Conservation (phyloP, 2,329 filamentous ascomycete genomes). For the Waltergamsia citrina region DNA sequence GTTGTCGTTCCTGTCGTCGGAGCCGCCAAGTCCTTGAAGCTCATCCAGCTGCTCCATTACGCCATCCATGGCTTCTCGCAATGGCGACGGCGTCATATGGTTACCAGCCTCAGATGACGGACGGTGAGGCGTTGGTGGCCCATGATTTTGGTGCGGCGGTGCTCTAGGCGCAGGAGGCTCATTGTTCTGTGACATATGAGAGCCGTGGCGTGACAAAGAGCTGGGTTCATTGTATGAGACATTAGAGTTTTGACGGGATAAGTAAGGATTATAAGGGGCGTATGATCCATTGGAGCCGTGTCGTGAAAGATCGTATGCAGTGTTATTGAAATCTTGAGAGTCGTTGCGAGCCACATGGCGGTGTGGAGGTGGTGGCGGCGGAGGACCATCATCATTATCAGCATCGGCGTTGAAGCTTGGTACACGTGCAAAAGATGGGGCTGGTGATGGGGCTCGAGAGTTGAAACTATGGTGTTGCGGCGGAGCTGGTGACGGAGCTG, state of each 20-base stretch:
- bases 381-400: slow-evolving; percentile 47
- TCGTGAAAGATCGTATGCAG: slow-evolving; percentile 9
- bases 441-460: slow-evolving; percentile 22
- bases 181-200: slow-evolving; percentile 19
- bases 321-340: slow-evolving; percentile 5
- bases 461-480: slow-evolving; percentile 8
- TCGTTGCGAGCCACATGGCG: slow-evolving; percentile 45
- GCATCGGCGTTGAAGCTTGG: slow-evolving; percentile 13
- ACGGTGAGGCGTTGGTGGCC: slow-evolving; percentile 49
- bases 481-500: slow-evolving; percentile 19
- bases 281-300: slow-evolving; percentile 28
- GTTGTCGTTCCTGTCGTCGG: not conserved
- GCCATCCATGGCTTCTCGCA: slow-evolving; percentile 94
- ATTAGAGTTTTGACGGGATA: slow-evolving; percentile 24
- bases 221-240: slow-evolving; percentile 19
- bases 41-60: slow-evolving; percentile 93
- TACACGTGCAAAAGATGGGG: slow-evolving; percentile 18
- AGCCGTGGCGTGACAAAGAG: slow-evolving; percentile 25
- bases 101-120: slow-evolving; percentile 29
- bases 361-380: slow-evolving; percentile 78
- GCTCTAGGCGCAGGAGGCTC: slow-evolving; percentile 32
- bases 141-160: slow-evolving; percentile 28
- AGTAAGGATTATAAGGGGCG: slow-evolving; percentile 14
- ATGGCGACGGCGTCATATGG: slow-evolving; percentile 76
- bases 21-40: slow-evolving; percentile 35